A percentile compares a stretch with the other conserved stretches of the same genome.
Evolutionary conservation across 768 basidiomycete species (phyloP).

Genomic region (Termitomyces sp.): DNA sequence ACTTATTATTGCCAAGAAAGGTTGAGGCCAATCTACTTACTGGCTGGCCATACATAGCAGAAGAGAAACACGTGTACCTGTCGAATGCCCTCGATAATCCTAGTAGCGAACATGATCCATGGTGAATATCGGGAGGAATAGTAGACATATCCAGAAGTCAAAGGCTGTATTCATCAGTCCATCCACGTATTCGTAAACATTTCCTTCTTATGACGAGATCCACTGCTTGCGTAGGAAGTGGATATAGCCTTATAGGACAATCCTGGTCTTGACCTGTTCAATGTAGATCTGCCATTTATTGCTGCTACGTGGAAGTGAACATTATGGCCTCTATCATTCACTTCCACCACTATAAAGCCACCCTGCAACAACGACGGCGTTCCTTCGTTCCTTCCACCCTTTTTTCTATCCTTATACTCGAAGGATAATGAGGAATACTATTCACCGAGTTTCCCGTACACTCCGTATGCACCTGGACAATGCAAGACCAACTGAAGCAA

Average conservation of each 20-base stretch:
- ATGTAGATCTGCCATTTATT: not conserved
- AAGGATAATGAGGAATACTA: slow-evolving; percentile 20
- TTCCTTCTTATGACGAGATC: not conserved
- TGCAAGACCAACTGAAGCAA: slow-evolving; percentile 14
- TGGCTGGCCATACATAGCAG: not conserved
- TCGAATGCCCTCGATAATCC: too few species aligned
- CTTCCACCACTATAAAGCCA: slow-evolving; percentile 8
- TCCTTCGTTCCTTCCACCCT: not conserved
- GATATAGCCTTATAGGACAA: not conserved
- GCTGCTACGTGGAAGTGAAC: not conserved
- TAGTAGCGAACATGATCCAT: not conserved
- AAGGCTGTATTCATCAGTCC: not conserved
- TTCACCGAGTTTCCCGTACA: slow-evolving; percentile 33
- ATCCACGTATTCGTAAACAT: not conserved
- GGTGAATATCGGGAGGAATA: not conserved
- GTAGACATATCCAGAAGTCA: not conserved
- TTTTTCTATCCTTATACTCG: not conserved
- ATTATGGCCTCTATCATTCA: not conserved
- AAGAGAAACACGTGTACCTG: not conserved
- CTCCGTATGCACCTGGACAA: slow-evolving; percentile 21
- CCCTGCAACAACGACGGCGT: slow-evolving; percentile 3
- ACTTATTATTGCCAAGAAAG: too few species aligned
- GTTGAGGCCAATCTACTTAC: not conserved
- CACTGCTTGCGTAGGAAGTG: not conserved
- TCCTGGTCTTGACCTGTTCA: not conserved